Evolutionary conservation across 805 yeast genomes (phyloP).

Genomic region (Metschnikowia cerradonensis): DNA sequence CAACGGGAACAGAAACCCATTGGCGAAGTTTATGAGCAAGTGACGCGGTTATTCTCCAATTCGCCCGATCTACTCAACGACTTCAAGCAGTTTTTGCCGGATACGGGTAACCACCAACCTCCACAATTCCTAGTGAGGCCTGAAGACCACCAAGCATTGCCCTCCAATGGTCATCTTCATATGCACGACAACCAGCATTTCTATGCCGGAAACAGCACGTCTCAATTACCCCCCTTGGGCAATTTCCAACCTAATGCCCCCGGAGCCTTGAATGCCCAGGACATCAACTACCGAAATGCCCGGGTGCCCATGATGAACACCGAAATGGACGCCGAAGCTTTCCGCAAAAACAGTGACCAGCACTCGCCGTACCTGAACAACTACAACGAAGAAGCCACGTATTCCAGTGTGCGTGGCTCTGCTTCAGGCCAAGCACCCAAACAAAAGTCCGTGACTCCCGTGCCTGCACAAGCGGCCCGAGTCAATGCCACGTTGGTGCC

Average conservation of each 20-base stretch:
- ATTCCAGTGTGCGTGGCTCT: conserved; percentile 43
- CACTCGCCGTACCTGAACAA: conserved; percentile 29
- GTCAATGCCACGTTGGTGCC: conserved; percentile 71
- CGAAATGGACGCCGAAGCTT: conserved; percentile 8
- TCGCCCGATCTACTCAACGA: conserved; percentile 95
- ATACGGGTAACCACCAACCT: conserved; percentile 47
- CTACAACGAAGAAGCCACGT: conserved; percentile 44
- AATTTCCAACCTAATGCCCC: conserved; percentile 69
- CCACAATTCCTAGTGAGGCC: conserved; percentile 22
- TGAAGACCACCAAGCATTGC: conserved; percentile 20
- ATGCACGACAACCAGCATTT: conserved; percentile 15
- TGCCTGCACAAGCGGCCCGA: conserved; percentile 25
- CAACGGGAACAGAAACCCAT: conserved; percentile 96
- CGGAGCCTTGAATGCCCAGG: conserved; percentile 26
- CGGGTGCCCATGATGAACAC: conserved; percentile 2
- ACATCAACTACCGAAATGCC: conserved; percentile 20
- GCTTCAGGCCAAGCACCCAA: conserved; percentile 16
- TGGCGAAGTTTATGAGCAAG: conserved; percentile 92
- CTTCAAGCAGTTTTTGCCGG: conserved; percentile 93
- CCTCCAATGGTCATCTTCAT: conserved; percentile 9
- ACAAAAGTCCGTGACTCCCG: conserved; percentile 13
- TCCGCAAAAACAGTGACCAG: conserved; percentile 19
- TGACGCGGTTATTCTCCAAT: conserved; percentile 78
- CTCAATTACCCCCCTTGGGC: conserved; percentile 84
- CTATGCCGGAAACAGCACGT: conserved; percentile 15